Evolutionary conservation across 495 filamentous ascomycete genomes (phyloP).

Genomic region (Hypoxylon intermedium): DNA sequence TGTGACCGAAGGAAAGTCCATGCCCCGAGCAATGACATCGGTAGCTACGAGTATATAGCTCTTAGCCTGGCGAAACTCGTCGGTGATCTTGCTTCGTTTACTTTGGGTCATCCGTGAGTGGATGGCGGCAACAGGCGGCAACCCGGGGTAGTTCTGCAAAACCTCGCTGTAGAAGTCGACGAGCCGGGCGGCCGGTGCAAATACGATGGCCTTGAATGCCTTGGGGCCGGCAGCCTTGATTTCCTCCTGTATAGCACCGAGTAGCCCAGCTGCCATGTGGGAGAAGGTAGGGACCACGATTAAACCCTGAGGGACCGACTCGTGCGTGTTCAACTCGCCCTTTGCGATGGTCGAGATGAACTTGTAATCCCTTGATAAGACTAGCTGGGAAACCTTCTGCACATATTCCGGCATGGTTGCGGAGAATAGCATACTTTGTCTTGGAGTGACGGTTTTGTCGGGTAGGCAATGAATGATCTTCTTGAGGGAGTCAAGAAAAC

Average conservation of each 20-base stretch:
- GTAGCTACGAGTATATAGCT: slow-evolving; percentile 68
- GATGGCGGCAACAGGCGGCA: slow-evolving; percentile 61
- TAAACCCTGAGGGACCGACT: slow-evolving; percentile 66
- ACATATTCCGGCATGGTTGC: slow-evolving; percentile 72
- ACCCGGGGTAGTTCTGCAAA: slow-evolving; percentile 52
- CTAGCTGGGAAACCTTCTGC: slow-evolving; percentile 64
- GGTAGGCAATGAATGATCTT: slow-evolving; percentile 65
- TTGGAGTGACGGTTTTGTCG: slow-evolving; percentile 55
- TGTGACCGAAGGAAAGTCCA: slow-evolving; percentile 78
- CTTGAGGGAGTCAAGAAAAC: slow-evolving; percentile 65
- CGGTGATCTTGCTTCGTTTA: slow-evolving; percentile 63
- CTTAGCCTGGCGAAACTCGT: slow-evolving; percentile 64
- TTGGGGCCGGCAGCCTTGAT: slow-evolving; percentile 53
- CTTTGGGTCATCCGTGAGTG: slow-evolving; percentile 67
- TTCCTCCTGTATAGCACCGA: slow-evolving; percentile 51
- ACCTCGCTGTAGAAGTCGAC: slow-evolving; percentile 59
- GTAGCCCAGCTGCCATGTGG: slow-evolving; percentile 60
- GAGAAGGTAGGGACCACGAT: slow-evolving; percentile 61
- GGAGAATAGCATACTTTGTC: slow-evolving; percentile 77
- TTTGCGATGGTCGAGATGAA: slow-evolving; percentile 67
- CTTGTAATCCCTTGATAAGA: slow-evolving; percentile 62
- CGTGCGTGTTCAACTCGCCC: slow-evolving; percentile 67
- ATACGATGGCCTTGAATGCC: slow-evolving; percentile 70
- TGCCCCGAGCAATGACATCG: slow-evolving; percentile 75
- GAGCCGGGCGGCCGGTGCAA: slow-evolving; percentile 69